Conservation (phyloP, 371 early-diverging fungal species). For the Capillidium heterosporum region DNA sequence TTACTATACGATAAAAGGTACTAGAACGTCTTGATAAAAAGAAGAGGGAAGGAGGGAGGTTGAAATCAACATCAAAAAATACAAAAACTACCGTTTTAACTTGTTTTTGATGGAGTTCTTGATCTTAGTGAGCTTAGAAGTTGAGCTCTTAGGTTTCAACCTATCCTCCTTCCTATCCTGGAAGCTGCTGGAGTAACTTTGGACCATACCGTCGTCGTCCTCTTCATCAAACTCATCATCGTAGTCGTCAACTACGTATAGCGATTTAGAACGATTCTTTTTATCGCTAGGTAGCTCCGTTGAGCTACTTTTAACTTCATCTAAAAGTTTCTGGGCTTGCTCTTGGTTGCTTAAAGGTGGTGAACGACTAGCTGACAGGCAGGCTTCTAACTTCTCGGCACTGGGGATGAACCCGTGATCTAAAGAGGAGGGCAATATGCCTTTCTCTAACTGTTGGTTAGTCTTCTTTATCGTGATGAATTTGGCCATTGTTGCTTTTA, state of each 20-base stretch:
- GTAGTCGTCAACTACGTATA: conserved; percentile 4
- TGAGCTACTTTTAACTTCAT: not conserved
- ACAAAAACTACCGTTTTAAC: too few relatives aligned
- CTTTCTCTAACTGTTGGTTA: not conserved
- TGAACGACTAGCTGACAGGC: not conserved
- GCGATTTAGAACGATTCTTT: not conserved
- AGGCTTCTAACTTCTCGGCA: conserved; percentile 1
- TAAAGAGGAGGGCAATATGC: not conserved
- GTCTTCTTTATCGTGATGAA: not conserved
- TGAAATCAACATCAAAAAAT: too few relatives aligned
- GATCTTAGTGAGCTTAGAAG: too few relatives aligned
- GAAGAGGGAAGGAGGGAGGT: too few relatives aligned
- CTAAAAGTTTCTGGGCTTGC: not conserved
- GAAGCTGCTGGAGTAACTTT: too few relatives aligned
- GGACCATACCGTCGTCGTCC: not conserved
- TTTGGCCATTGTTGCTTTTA: too few relatives aligned
- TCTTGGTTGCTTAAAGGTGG: not conserved
- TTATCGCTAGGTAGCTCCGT: not conserved
- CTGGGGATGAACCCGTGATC: conserved; percentile 3
- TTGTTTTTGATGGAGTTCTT: too few relatives aligned
- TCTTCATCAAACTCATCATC: not conserved
- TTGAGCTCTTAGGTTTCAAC: too few relatives aligned
- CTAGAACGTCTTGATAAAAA: too few relatives aligned
- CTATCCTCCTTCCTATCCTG: too few relatives aligned
- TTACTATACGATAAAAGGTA: too few relatives aligned